A percentile compares a stretch with the other conserved stretches of the same genome.
Evolutionary conservation across 108 stramenopile genomes (phyloP).

Genomic region (Poteriospumella lacustris): DNA sequence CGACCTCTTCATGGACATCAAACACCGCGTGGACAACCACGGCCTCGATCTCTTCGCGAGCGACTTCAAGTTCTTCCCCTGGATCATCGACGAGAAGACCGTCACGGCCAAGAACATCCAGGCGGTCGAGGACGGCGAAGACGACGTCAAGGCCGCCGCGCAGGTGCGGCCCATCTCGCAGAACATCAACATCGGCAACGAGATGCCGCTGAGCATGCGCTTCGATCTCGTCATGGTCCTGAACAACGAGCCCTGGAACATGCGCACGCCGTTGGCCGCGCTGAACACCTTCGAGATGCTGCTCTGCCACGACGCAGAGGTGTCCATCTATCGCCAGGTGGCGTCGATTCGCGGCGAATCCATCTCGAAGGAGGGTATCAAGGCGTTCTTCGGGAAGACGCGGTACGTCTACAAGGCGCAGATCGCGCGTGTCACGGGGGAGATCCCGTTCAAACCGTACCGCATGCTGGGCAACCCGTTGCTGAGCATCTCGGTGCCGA

Average conservation of each 20-base stretch:
- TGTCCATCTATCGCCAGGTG: neutral
- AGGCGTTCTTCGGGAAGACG: neutral
- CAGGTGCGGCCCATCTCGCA: too few relatives aligned
- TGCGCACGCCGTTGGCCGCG: neutral
- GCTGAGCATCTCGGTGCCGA: neutral
- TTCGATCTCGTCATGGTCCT: neutral
- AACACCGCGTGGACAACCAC: neutral
- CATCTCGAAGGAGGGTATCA: neutral
- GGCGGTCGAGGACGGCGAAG: too few relatives aligned
- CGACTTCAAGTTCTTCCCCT: too few relatives aligned
- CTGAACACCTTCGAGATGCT: neutral
- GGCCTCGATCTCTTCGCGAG: too few relatives aligned
- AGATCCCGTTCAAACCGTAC: neutral
- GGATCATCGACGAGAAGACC: too few relatives aligned
- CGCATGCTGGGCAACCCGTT: neutral
- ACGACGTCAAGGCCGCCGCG: too few relatives aligned
- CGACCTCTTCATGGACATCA: neutral
- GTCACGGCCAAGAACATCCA: too few relatives aligned
- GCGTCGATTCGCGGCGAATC: neutral
- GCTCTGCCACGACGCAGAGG: neutral
- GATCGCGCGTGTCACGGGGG: neutral
- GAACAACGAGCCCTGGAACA: neutral
- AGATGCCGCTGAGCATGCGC: neutral
- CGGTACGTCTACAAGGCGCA: neutral
- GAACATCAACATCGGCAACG: too few relatives aligned